These are phyloP conservation scores for Fusarium nematophilum DNA, from an alignment of 2,329 filamentous ascomycete species.

Conservation along the genomic window DNA sequence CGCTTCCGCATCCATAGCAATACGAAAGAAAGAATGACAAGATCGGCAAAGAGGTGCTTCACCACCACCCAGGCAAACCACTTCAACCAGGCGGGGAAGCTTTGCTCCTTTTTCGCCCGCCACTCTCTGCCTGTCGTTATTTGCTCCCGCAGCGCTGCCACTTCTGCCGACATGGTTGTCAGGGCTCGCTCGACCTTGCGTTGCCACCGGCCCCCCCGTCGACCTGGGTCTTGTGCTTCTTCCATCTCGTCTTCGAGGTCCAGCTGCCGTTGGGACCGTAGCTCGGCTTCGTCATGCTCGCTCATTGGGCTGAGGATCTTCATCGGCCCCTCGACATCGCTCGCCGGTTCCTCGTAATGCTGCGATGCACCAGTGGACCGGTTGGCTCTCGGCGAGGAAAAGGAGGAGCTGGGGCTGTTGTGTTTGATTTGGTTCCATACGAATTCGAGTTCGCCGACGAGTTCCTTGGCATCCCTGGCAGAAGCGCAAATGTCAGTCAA, in stretches of 20 bases:
- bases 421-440: constrained; percentile 98
- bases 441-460: constrained; percentile 96
- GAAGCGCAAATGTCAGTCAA: constrained; percentile 37
- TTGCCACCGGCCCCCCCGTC: constrained; percentile 73
- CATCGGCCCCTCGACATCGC: constrained; percentile 67
- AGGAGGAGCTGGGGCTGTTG: constrained; percentile 75
- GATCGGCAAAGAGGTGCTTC: constrained; percentile 81
- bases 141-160: constrained; percentile 92
- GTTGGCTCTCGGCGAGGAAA: constrained; percentile 64
- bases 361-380: constrained; percentile 48
- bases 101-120: constrained; percentile 72
- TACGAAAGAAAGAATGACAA: constrained; percentile 72
- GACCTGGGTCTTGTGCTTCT: constrained; percentile 43
- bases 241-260: constrained; percentile 60
- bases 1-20: constrained; percentile 78
- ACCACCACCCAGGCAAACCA: constrained; percentile 76
- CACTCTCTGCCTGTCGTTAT: constrained; percentile 82
- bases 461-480: constrained; percentile 79
- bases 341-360: constrained; percentile 60
- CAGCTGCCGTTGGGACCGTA: constrained; percentile 61
- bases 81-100: constrained; percentile 74
- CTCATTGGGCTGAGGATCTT: constrained; percentile 87
- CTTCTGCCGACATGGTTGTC: constrained; percentile 89
- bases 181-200: constrained; percentile 86
- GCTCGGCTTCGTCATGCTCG: constrained; percentile 78